A percentile compares a stretch with the other conserved stretches of the same genome.
These are phyloP conservation scores for Cutaneotrichosporon cyanovorans DNA, from an alignment of 1,284 basidiomycete genomes.

Conservation along the genomic window DNA sequence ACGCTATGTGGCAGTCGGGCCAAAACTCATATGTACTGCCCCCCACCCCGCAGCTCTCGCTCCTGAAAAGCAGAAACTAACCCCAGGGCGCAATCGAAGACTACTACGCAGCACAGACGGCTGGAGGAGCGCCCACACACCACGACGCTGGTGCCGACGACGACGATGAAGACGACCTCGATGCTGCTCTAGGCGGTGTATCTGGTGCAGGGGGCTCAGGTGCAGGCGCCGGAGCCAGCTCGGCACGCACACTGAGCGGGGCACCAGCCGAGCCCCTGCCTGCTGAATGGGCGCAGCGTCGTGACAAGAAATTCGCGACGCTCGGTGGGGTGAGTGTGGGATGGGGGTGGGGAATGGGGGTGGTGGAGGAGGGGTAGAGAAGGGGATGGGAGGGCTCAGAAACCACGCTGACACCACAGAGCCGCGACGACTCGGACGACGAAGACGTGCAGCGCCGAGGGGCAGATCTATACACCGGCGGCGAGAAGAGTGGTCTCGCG, in stretches of 20 bases:
- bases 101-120: slow-evolving; percentile 38
- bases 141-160: slow-evolving; percentile 16
- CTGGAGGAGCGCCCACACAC: slow-evolving; percentile 13
- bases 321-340: slow-evolving; percentile 12
- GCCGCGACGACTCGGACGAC: slow-evolving; percentile 19
- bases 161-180: slow-evolving; percentile 21
- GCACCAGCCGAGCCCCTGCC: slow-evolving; percentile 28
- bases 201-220: too few species aligned
- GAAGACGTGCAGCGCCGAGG: slow-evolving; percentile 24
- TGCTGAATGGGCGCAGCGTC: slow-evolving; percentile 25
- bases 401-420: too few species aligned
- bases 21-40: too few species aligned
- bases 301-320: neutral
- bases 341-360: too few species aligned
- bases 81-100: slow-evolving; percentile 40
- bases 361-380: too few species aligned
- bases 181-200: slow-evolving; percentile 16
- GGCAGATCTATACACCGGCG: slow-evolving; percentile 61
- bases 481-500: slow-evolving; percentile 81
- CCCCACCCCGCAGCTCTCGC: too few species aligned
- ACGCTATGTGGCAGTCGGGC: too few species aligned
- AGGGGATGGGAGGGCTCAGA: too few species aligned
- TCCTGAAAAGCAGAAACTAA: too few species aligned
- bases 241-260: slow-evolving; percentile 29
- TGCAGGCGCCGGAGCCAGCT: slow-evolving; percentile 5